Evolutionary conservation across 2,329 filamentous ascomycete genomes (phyloP).

Genomic region (Metarhizium album): DNA sequence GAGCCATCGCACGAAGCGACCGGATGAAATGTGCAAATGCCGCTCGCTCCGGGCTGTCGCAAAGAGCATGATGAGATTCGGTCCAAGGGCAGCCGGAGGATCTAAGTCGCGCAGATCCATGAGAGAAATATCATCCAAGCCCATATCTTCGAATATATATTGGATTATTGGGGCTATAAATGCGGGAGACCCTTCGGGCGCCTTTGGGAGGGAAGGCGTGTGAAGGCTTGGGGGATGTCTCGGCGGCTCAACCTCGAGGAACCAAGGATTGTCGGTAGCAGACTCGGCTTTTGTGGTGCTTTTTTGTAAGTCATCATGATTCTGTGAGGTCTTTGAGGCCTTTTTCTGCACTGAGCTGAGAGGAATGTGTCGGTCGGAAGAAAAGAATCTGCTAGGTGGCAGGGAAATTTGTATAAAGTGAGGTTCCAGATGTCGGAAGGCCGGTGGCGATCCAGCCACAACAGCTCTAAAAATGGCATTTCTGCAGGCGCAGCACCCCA

Average conservation of each 20-base stretch:
- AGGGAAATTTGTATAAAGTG: slow-evolving; percentile 10
- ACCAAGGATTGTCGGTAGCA: slow-evolving; percentile 56
- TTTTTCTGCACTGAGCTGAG: slow-evolving; percentile 12
- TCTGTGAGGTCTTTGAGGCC: slow-evolving; percentile 10
- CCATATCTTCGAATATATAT: slow-evolving; percentile 73
- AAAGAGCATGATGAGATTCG: slow-evolving; percentile 85
- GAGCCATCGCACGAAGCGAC: slow-evolving; percentile 81
- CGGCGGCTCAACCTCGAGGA: slow-evolving; percentile 62
- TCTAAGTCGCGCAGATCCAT: slow-evolving; percentile 78
- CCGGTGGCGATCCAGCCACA: slow-evolving; percentile 12
- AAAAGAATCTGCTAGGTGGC: slow-evolving; percentile 15
- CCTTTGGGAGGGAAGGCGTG: slow-evolving; percentile 36
- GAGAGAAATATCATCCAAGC: slow-evolving; percentile 69
- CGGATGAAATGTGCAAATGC: slow-evolving; percentile 83
- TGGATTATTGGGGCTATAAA: slow-evolving; percentile 64
- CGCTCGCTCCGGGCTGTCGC: slow-evolving; percentile 86
- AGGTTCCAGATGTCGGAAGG: slow-evolving; percentile 14
- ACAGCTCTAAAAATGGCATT: slow-evolving; percentile 20
- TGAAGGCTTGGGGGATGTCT: slow-evolving; percentile 38
- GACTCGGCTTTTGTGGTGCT: not conserved
- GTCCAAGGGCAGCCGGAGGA: slow-evolving; percentile 76
- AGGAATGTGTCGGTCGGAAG: slow-evolving; percentile 10
- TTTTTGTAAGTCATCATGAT: slow-evolving; percentile 19
- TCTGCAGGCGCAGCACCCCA: slow-evolving; percentile 22
- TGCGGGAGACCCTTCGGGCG: slow-evolving; percentile 57